phyloP scores from a whole-genome alignment of 2,329 filamentous ascomycete genomes.

The Monilinia laxa region DNA sequence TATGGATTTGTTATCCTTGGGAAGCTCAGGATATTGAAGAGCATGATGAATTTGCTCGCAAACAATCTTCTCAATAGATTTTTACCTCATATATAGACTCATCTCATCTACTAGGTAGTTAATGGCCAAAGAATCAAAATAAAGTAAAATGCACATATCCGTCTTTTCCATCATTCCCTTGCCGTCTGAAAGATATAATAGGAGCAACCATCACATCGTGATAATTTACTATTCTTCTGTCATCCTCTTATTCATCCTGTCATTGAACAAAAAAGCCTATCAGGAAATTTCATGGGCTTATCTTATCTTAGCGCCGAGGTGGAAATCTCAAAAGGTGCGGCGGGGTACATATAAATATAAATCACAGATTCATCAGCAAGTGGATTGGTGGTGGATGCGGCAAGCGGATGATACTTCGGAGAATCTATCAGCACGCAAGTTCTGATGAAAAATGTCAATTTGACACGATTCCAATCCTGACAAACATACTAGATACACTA shows the following conservation, averaged over 20 bases:
- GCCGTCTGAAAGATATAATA: background rate
- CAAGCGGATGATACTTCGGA: constrained; percentile 4
- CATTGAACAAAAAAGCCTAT: background rate
- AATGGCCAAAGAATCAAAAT: background rate
- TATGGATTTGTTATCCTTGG: constrained; percentile 99
- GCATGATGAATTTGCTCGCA: constrained; percentile 70
- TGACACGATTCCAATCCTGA: background rate
- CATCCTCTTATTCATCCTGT: background rate
- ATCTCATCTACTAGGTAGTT: background rate
- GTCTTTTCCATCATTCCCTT: background rate
- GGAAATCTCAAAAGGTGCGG: background rate
- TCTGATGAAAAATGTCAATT: constrained; percentile 8
- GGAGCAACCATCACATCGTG: background rate
- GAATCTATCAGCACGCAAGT: background rate
- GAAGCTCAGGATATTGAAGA: constrained; percentile 92
- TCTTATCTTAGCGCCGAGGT: constrained; percentile 18
- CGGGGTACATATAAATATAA: too few species aligned
- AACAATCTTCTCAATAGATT: constrained; percentile 31
- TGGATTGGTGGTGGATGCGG: background rate
- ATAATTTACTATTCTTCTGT: background rate
- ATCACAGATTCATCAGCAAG: background rate
- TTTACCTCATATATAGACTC: background rate
- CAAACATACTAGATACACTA: background rate
- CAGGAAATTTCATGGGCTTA: constrained; percentile 11
- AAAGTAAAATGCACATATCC: background rate